phyloP scores from a whole-genome alignment of 495 filamentous ascomycete species.

The Penicillium lagena region DNA sequence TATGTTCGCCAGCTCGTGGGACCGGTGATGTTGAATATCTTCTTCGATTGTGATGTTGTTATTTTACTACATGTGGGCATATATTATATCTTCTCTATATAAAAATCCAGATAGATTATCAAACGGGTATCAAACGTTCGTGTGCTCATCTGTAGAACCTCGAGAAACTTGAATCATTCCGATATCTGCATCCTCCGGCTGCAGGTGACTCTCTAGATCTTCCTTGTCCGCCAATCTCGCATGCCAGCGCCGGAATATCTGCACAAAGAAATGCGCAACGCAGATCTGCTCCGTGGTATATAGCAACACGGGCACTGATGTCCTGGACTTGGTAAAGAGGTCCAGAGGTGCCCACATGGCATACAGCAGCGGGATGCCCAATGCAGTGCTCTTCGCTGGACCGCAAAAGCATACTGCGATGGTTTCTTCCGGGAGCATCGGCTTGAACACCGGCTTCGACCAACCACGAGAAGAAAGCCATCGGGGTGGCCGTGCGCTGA shows the following conservation, averaged over 20 bases:
- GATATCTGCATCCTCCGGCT: neutral
- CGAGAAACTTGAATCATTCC: constrained; percentile 5
- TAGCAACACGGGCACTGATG: constrained; percentile 46
- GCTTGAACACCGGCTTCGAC: constrained; percentile 23
- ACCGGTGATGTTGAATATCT: constrained; percentile 11
- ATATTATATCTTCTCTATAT: neutral
- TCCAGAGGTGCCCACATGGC: constrained; percentile 48
- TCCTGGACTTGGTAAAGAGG: constrained; percentile 42
- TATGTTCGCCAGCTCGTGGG: neutral
- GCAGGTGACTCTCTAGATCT: constrained; percentile 5
- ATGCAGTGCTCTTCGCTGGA: constrained; percentile 49
- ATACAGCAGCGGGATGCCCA: constrained; percentile 46
- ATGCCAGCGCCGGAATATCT: constrained; percentile 44
- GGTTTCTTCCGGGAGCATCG: constrained; percentile 39
- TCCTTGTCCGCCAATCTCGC: constrained; percentile 22
- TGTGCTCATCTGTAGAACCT: neutral
- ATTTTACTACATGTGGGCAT: constrained; percentile 4
- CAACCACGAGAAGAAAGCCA: constrained; percentile 12
- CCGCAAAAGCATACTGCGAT: constrained; percentile 53
- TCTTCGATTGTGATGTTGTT: constrained; percentile 12
- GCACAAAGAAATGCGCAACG: constrained; percentile 48
- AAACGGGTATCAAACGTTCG: constrained; percentile 4
- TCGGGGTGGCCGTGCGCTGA: constrained; percentile 35
- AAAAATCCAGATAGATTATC: neutral
- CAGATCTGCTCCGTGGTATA: constrained; percentile 54